phyloP scores from a whole-genome alignment of 2,329 filamentous ascomycete genomes.

The Diaporthe humulicola region DNA sequence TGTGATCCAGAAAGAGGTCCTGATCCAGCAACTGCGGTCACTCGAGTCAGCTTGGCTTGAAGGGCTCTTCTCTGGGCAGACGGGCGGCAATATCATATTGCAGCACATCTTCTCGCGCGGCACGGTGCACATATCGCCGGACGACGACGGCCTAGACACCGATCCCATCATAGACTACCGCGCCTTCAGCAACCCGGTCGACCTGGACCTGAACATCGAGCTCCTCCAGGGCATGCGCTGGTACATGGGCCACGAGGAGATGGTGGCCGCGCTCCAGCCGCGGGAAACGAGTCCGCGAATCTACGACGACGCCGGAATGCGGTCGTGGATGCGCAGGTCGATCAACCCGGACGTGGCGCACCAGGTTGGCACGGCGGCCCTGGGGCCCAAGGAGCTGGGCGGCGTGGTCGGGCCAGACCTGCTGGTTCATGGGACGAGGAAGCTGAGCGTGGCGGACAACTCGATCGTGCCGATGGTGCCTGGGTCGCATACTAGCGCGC shows the following conservation, averaged over 20 bases:
- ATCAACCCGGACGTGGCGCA: conserved; percentile 27
- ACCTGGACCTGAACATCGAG: conserved; percentile 54
- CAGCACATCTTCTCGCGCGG: conserved; percentile 29
- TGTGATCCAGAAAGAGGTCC: conserved; percentile 16
- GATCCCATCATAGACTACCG: conserved; percentile 56
- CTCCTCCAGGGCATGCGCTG: conserved; percentile 53
- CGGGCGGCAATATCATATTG: not conserved
- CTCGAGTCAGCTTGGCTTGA: conserved; percentile 5
- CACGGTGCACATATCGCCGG: conserved; percentile 44
- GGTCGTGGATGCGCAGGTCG: not conserved
- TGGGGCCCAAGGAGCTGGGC: conserved; percentile 30
- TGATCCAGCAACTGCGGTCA: conserved; percentile 22
- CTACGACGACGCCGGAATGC: conserved; percentile 24
- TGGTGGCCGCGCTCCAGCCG: conserved; percentile 22
- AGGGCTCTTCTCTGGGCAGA: not conserved
- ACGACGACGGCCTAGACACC: conserved; percentile 50
- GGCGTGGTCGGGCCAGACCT: conserved; percentile 34
- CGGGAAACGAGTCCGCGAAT: conserved; percentile 2
- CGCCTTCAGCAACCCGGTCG: conserved; percentile 54
- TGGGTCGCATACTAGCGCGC: conserved; percentile 29
- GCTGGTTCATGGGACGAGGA: conserved; percentile 24
- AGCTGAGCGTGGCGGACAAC: conserved; percentile 34
- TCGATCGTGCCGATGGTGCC: conserved; percentile 35
- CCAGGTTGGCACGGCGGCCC: conserved; percentile 19
- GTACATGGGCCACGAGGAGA: conserved; percentile 40